A percentile compares a stretch with the other conserved stretches of the same genome.
Conservation (phyloP, 805 yeast species). For the Sugiyamaella mastotermitis region DNA sequence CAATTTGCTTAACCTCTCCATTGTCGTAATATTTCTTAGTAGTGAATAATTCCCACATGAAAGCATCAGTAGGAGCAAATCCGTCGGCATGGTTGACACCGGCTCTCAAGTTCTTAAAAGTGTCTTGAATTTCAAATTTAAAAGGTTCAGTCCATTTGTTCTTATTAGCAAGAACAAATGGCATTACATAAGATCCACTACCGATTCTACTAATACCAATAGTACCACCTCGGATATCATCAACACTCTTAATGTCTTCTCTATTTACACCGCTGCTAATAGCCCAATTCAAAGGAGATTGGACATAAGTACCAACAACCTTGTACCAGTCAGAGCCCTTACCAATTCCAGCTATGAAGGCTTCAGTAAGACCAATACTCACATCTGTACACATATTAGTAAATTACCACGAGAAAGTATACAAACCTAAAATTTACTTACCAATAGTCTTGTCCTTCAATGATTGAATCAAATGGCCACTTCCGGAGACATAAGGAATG, state of each 20-base stretch:
- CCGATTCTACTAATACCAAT: constrained; percentile 87
- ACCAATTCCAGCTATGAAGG: constrained; percentile 76
- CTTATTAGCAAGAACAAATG: constrained; percentile 70
- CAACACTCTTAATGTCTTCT: constrained; percentile 43
- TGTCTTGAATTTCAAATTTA: constrained; percentile 53
- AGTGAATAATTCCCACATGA: constrained; percentile 96
- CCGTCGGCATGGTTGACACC: constrained; percentile 56
- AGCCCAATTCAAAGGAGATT: constrained; percentile 80
- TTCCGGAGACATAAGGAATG: constrained; percentile 75
- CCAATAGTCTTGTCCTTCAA: constrained; percentile 56
- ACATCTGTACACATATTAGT: constrained; percentile 34
- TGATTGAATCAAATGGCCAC: constrained; percentile 78
- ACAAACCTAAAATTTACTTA: constrained; percentile 9
- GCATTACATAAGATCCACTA: constrained; percentile 82
- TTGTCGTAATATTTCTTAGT: constrained; percentile 77
- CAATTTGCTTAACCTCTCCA: constrained; percentile 74
- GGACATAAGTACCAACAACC: constrained; percentile 75
- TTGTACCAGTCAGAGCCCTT: constrained; percentile 61
- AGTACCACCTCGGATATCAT: constrained; percentile 51
- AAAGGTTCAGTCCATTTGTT: constrained; percentile 40
- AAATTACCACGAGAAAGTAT: neutral
- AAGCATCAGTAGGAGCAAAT: constrained; percentile 60
- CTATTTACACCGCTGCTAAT: constrained; percentile 69
- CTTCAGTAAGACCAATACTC: constrained; percentile 88
- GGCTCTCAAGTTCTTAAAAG: constrained; percentile 69